Evolutionary conservation across 257 asterid species (phyloP), one percentile per base, ranked within the genome.

Genomic region (Fraxinus excelsior): DNA sequence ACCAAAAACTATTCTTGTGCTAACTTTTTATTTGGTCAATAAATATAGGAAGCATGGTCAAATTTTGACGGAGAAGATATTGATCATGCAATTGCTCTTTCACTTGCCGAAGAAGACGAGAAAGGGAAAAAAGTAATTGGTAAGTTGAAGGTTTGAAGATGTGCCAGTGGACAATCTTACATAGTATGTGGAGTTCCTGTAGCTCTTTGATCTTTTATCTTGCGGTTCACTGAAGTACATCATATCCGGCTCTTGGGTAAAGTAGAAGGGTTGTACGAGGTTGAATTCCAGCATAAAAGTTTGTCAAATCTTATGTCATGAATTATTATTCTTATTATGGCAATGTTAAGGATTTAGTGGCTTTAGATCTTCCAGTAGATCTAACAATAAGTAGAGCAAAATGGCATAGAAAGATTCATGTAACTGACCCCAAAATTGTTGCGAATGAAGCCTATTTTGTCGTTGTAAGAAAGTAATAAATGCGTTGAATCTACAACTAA

Each of bases 31-130:
- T 65, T 75, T 69, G 78, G 76, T 78, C 38, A 70, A 78, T 79
- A 44, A 34, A 74, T 81, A 68, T 76, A 95, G 99, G 98, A 93
- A 73, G 88, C 85, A 65, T 71, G 79, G 89, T 85, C 96, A 31
- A 97, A 96, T 83, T 89, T 92, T 74, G 98, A 96, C 68, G 85
- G 81, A 42, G 98, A 96, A 83, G 97, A 96, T 76, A 88, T 93
- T 38, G 97, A 91, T 80, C 88, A 84, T 74, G 99, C 99, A 38
- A 87, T 96, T 71, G 97, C 98, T 74, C 88, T 91, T 68, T 96
- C 99, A 46, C 87, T 93, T 81, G 91, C 91, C 46, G 97, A 86
- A 74, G 93, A 90, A 79, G 89, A 91, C 58, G 92, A 80, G 71
- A 93, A 91, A 80, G 98, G 97, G 78, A 93, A 93, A 84, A 85